Conservation (phyloP, 1,139 yeast genomes). For the Candida freyschussii region DNA sequence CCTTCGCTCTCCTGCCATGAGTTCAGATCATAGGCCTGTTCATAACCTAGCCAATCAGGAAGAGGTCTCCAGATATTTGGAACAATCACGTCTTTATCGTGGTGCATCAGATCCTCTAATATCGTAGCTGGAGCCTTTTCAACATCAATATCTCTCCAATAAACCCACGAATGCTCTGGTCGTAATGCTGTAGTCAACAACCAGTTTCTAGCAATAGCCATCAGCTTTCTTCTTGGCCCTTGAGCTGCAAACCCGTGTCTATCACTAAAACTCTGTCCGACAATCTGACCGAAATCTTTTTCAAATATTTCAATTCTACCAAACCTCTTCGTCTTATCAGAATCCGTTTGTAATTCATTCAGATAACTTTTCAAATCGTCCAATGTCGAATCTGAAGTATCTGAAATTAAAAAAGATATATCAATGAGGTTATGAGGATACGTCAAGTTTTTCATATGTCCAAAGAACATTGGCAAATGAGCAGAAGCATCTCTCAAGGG, state of each 20-base stretch:
- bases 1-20: slow-evolving; percentile 40
- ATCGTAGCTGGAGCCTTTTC: slow-evolving; percentile 50
- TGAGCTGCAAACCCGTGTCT: slow-evolving; percentile 60
- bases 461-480: slow-evolving; percentile 51
- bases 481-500: slow-evolving; percentile 55
- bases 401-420: slow-evolving; percentile 50
- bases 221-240: slow-evolving; percentile 54
- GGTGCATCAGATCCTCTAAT: slow-evolving; percentile 53
- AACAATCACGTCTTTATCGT: slow-evolving; percentile 48
- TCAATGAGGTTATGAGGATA: slow-evolving; percentile 55
- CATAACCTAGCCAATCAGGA: slow-evolving; percentile 63
- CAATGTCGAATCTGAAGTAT: slow-evolving; percentile 44
- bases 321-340: slow-evolving; percentile 30
- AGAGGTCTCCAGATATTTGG: slow-evolving; percentile 53
- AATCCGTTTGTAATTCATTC: slow-evolving; percentile 37
- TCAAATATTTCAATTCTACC: slow-evolving; percentile 49
- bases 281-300: slow-evolving; percentile 55
- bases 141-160: slow-evolving; percentile 60
- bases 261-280: slow-evolving; percentile 49
- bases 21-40: slow-evolving; percentile 45
- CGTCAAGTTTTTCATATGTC: slow-evolving; percentile 46
- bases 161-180: slow-evolving; percentile 61
- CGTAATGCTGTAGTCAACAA: slow-evolving; percentile 44
- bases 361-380: slow-evolving; percentile 35
- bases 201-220: slow-evolving; percentile 64